Evolutionary conservation across 345 rosid genomes (phyloP).

Genomic region (Melastoma malabathricum): DNA sequence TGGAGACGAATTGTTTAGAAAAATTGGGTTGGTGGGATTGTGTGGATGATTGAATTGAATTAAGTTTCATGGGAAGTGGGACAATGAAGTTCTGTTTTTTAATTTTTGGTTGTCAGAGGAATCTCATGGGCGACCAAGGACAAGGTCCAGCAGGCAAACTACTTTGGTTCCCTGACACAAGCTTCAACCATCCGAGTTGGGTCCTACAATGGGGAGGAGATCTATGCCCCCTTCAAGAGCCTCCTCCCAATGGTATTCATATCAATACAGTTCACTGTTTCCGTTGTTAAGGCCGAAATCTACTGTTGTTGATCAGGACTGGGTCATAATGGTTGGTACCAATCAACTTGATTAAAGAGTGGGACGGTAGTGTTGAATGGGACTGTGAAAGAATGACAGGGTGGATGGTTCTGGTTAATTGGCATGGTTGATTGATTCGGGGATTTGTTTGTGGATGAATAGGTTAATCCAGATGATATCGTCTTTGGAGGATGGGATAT

Average conservation of each 20-base stretch:
- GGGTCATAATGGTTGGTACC: too few species aligned
- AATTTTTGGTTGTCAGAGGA: constrained; percentile 45
- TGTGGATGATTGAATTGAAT: too few species aligned
- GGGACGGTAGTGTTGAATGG: too few species aligned
- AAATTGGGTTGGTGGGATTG: too few species aligned
- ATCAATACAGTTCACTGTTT: too few species aligned
- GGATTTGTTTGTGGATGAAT: not conserved
- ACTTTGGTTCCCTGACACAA: constrained; percentile 91
- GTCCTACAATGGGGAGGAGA: constrained; percentile 94
- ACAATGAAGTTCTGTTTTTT: too few species aligned
- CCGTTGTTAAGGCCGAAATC: too few species aligned
- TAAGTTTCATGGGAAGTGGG: too few species aligned
- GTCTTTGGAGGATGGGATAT: constrained; percentile 99
- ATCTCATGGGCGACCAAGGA: constrained; percentile 99
- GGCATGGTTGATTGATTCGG: not conserved
- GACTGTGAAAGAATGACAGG: too few species aligned
- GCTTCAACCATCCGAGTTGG: constrained; percentile 88
- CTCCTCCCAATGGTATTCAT: constrained; percentile 81
- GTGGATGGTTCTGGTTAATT: not conserved
- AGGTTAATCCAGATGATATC: constrained; percentile 88
- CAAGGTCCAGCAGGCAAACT: constrained; percentile 92
- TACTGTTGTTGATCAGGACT: too few species aligned
- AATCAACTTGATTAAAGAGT: too few species aligned
- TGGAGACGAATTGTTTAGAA: too few species aligned
- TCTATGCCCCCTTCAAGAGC: constrained; percentile 95